These are phyloP conservation scores for Castanea sativa DNA, from an alignment of 306 rosid species.

Conservation along the genomic window DNA sequence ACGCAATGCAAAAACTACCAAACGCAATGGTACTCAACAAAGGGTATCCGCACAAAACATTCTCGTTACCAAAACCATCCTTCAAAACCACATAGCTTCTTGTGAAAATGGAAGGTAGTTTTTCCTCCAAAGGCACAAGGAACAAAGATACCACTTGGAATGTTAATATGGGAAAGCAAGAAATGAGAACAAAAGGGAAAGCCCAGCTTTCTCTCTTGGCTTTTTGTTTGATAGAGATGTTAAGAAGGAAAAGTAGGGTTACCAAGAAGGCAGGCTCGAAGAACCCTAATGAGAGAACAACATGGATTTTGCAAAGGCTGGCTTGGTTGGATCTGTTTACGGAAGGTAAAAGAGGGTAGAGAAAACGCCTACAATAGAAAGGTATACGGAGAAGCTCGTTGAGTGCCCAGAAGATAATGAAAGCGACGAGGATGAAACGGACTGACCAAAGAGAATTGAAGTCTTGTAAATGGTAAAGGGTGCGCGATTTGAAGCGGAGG, in stretches of 20 bases:
- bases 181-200: slow-evolving; percentile 26
- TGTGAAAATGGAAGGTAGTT: slow-evolving; percentile 23
- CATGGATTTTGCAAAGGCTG: slow-evolving; percentile 51
- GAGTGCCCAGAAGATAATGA: slow-evolving; percentile 62
- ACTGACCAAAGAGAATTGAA: slow-evolving; percentile 88
- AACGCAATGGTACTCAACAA: slow-evolving; percentile 44
- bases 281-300: slow-evolving; percentile 53
- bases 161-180: slow-evolving; percentile 33
- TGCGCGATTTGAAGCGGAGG: slow-evolving; percentile 64
- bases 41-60: slow-evolving; percentile 57
- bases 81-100: slow-evolving; percentile 11
- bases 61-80: background rate
- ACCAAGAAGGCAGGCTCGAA: slow-evolving; percentile 76
- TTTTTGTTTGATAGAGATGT: slow-evolving; percentile 47
- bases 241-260: slow-evolving; percentile 62
- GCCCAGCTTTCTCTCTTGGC: slow-evolving; percentile 33
- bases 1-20: slow-evolving; percentile 37
- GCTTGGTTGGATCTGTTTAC: slow-evolving; percentile 8
- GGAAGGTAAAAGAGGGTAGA: slow-evolving; percentile 22
- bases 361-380: slow-evolving; percentile 32
- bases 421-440: slow-evolving; percentile 59
- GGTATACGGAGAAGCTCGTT: slow-evolving; percentile 60
- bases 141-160: slow-evolving; percentile 36
- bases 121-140: slow-evolving; percentile 20
- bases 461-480: slow-evolving; percentile 44